Base-by-base conservation (phyloP, 192 early-diverging fungal genomes). In the Neocallimastix lanati region DNA sequence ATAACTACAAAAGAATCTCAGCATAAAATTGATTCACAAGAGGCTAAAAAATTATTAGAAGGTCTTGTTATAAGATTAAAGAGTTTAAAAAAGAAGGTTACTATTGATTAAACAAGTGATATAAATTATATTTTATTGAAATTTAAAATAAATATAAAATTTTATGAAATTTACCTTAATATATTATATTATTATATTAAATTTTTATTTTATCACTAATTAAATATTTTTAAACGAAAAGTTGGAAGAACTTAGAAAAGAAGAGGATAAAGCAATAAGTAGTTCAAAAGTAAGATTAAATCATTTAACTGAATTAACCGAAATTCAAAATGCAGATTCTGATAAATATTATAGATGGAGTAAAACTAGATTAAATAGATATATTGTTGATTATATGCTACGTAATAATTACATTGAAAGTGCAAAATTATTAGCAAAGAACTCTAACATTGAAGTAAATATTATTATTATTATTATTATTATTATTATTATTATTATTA, bases 321-420 rank as follows among this genome's bases (percentile, higher is more conserved):
- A 80, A 30, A 91, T 98, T 29, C 81, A 85, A 9, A 88, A 87
- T 0, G 80, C 90, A 0, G 88, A 94, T 28, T 87, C 91, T 37
- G 88, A 90, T 16, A 95, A 88, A 80, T 97, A 92, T 83, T 86
- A 87, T 29, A 85, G 88, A 77, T 99, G 98, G 98, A 92, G 92
- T 79, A 90, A 93, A 76, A 89, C 89, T 11, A 90, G 96, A 14
- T 84, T 99, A 28, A 91, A 97, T 84, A 89, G 96, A 21, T 87
- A 98, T 29, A 84, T 99, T 80, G 93, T 95, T 2, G 98, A 99
- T 83, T 99, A 97, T 83, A 91, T 99, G 92, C 86, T 98, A 29
- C 87, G 98, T 79, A 91, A 92, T 29, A 96, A 96, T 12, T 93
- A 91, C 77, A 88, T 87, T 29, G 84, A 92, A 3, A 91, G 96